Base-by-base conservation (phyloP, 2,329 filamentous ascomycete species). In the Colletotrichum higginsianum region DNA sequence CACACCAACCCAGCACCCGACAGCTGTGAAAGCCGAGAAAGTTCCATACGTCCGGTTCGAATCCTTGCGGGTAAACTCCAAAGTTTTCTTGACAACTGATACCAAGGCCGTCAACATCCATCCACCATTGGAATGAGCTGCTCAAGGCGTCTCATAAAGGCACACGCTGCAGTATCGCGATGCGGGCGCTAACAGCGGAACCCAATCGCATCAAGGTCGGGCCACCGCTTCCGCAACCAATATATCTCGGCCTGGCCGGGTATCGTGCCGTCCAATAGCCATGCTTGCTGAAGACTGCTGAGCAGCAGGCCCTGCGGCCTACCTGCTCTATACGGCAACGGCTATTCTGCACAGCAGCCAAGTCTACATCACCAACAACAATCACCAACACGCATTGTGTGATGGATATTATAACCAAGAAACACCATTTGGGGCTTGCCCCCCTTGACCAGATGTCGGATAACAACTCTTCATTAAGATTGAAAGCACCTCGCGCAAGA, bases 321-420 rank as follows among this genome's bases (percentile, higher is more conserved):
- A 7, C n/a, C 44, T 6, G 30, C 9, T 35, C 30, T 35, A 9
- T 35, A 9, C 30, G 30, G 30, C 58, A 50, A 23, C 30, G 30
- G 58, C 4, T 38, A 30, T 12, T 38, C 12, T 18, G 60, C 46
- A 23, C 60, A 16, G 7, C 15, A 42, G n/a, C 60, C 30, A 50
- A 26, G 35, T 61, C 60, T 26, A 40, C 60, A 16, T 21, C 18
- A 40, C 46, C 58, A 61, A 50, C 58, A 40, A 35, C 30, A 35
- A 16, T n/a, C 13, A 40, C 58, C 60, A 61, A 50, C 58, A 50
- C n/a, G 13, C 38, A 16, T 15, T 12, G 46, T 21, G n/a, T 61
- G 47, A n/a, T 16, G 40, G 8, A 38, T 16, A 35, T 8, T 5
- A 16, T 18, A 3, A 40, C 46, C 60, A 26, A 62, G 35, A 6